Evolutionary conservation across 139 green algal genomes (phyloP), one percentile per base, ranked within the genome.

Genomic region (Medakamo hakoo): DNA sequence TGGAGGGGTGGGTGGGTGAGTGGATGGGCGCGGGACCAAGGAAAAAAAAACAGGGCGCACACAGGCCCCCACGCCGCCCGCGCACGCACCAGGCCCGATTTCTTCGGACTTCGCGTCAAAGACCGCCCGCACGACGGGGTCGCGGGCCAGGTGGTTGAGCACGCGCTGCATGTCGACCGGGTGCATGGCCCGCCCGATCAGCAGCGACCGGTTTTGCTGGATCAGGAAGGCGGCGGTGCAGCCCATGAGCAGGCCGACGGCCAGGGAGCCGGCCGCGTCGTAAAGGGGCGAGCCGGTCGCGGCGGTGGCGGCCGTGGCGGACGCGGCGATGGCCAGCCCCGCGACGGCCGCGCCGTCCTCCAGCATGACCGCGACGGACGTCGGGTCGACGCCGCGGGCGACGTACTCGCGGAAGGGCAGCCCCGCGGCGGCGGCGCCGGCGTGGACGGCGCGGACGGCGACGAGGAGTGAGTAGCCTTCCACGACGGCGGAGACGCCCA

Each of bases 71-170:
- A 29, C 56, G 25, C 3, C 27, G 22, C 32, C 71, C 63, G 66
- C 52, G 73, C 77, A 93, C 30, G 87, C 73, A 29, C 78, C 75
- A 4, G 86, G 78, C 0, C 87, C 89, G 9, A 96, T 77, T 71
- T 95, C 87, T 70, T 96, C 89, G 49, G 66, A 87, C 76, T 90
- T 94, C 31, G 80, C 78, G 75, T 93, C 84, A 56, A 82, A 75
- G 22, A 95, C 81, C 20, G 73, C 69, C 57, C 77, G 63, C 30
- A 94, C 68, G 27, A 82, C 69, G 24, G 52, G 49, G 49, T 84
- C 76, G 5, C 32, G 25, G 27, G 60, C 30, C 32, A 84, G 60
- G 66, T 80, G 74, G 1, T 64, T 27, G 32, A 80, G 25, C 22
- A 85, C 71, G 26, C 62, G 63, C 49, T 76, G 49, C 49, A 71